Conservation (phyloP, 2,329 filamentous ascomycete genomes). For the Cercospora sojina region DNA sequence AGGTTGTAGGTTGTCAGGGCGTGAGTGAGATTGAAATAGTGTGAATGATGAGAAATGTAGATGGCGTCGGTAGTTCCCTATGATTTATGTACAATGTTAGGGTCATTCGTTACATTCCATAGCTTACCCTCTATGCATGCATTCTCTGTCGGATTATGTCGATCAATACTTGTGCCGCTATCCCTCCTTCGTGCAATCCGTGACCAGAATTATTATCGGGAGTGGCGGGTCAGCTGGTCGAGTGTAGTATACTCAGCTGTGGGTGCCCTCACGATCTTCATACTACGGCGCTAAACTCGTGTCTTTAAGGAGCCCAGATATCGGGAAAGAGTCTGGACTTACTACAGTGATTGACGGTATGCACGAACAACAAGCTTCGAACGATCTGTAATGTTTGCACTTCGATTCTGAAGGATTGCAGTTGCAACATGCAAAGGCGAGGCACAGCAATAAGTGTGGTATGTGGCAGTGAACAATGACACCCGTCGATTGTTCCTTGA, state of each 20-base stretch:
- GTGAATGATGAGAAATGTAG: neutral
- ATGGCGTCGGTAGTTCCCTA: neutral
- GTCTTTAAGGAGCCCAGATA: no score
- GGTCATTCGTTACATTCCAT: no score
- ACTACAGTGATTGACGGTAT: neutral
- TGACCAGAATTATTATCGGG: no score
- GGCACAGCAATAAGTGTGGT: neutral
- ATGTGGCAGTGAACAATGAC: neutral
- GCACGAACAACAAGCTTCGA: neutral
- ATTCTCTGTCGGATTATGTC: no score
- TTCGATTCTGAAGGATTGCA: neutral
- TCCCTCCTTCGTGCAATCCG: no score
- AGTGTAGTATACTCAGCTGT: no score
- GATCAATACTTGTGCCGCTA: no score
- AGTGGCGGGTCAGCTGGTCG: no score
- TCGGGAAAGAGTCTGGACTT: neutral
- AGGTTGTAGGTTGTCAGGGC: neutral
- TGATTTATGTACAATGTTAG: neutral
- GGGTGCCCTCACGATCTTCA: no score
- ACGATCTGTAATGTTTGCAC: neutral
- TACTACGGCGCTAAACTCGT: no score
- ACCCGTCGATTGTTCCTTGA: neutral
- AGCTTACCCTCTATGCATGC: no score
- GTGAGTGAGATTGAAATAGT: neutral
- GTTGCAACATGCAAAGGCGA: neutral